These are phyloP conservation scores for Iris macrosiphon DNA, from an alignment of 106 monocot genomes.

Conservation along the genomic window DNA sequence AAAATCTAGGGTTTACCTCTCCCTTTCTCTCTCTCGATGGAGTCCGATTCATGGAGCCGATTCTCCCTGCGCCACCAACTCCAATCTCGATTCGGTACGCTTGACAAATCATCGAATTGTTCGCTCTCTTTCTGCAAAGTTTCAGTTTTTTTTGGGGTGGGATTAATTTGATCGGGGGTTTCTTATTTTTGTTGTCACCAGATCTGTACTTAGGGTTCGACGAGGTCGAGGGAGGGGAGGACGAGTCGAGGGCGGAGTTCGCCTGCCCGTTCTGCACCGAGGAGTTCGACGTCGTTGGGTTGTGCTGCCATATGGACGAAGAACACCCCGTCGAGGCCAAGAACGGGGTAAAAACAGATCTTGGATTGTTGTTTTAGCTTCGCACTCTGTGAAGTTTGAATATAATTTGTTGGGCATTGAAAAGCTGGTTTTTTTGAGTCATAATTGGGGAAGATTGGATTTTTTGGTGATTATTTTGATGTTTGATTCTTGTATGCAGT, in stretches of 20 bases:
- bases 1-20: no score
- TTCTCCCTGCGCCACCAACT: constrained; percentile 51
- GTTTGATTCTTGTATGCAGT: no score
- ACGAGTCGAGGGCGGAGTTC: constrained; percentile 44
- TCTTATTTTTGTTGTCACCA: constrained; percentile 6
- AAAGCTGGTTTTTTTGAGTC: no score
- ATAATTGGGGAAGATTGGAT: no score
- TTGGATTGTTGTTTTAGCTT: no score
- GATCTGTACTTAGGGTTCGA: constrained; percentile 78
- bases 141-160: neutral
- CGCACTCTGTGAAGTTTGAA: no score
- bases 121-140: neutral
- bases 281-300: constrained; percentile 76
- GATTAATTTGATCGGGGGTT: neutral
- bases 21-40: no score
- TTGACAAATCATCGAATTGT: neutral
- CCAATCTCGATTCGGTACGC: constrained; percentile 54
- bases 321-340: constrained; percentile 80
- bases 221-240: constrained; percentile 58
- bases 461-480: no score
- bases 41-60: constrained; percentile 53
- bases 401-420: no score
- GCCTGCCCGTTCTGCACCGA: constrained; percentile 83
- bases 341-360: constrained; percentile 74
- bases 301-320: constrained; percentile 86